Conservation (phyloP, 108 stramenopile genomes). For the Skeletonema menzelii region DNA sequence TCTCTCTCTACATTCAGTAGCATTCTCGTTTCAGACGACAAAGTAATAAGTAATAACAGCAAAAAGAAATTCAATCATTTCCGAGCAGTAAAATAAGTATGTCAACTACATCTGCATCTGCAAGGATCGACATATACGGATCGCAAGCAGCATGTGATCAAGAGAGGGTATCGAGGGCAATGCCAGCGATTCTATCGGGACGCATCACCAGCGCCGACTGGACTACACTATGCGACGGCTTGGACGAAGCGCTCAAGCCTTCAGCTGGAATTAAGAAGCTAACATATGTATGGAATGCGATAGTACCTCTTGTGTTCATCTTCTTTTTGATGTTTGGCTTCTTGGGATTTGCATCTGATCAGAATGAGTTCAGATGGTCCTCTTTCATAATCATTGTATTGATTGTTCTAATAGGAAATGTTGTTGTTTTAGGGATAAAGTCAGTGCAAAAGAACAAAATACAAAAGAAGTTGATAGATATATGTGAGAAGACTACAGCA, state of each 20-base stretch:
- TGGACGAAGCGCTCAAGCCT: not conserved
- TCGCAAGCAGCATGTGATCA: not conserved
- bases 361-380: not conserved
- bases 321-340: not conserved
- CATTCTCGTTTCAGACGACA: too few species aligned
- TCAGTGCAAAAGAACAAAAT: not conserved
- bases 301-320: not conserved
- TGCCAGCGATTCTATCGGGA: not conserved
- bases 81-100: not conserved
- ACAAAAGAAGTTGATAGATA: not conserved
- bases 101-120: not conserved
- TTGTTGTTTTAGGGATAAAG: not conserved
- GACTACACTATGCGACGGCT: not conserved
- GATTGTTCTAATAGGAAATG: not conserved
- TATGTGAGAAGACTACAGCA: not conserved
- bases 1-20: too few species aligned
- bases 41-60: too few species aligned
- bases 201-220: not conserved
- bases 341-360: not conserved
- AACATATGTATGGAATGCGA: not conserved
- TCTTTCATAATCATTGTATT: not conserved
- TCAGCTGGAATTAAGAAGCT: not conserved
- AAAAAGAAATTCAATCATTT: not conserved
- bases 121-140: not conserved
- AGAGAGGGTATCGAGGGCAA: not conserved